These are phyloP conservation scores for Coniella lustricola DNA, from an alignment of 2,329 filamentous ascomycete genomes.

Conservation along the genomic window DNA sequence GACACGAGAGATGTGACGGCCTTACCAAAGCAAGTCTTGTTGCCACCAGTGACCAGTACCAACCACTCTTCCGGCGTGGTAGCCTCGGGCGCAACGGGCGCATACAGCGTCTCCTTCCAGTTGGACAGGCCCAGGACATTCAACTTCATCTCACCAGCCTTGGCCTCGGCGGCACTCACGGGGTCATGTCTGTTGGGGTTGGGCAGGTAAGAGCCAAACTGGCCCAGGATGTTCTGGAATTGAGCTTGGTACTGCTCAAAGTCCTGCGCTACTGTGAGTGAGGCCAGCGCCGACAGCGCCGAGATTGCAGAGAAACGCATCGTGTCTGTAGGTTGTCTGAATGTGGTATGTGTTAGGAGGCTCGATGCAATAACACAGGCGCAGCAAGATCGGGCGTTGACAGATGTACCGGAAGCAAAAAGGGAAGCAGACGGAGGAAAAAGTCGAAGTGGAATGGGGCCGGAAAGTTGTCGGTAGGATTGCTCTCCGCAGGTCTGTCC, in stretches of 20 bases:
- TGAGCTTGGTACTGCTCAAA: slow-evolving; percentile 55
- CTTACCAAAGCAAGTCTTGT: slow-evolving; percentile 67
- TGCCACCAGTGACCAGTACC: slow-evolving; percentile 66
- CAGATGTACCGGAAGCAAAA: neutral
- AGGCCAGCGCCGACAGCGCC: slow-evolving; percentile 47
- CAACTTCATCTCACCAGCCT: slow-evolving; percentile 44
- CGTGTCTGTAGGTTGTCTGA: slow-evolving; percentile 19
- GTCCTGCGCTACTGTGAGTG: slow-evolving; percentile 45
- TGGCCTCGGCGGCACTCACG: slow-evolving; percentile 40
- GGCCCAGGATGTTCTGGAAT: slow-evolving; percentile 57
- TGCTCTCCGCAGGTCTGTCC: neutral
- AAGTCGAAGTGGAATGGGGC: slow-evolving; percentile 4
- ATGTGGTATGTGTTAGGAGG: neutral
- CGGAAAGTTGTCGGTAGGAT: slow-evolving; percentile 1
- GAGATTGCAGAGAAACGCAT: slow-evolving; percentile 53
- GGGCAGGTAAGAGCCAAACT: slow-evolving; percentile 47
- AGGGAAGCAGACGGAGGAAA: neutral
- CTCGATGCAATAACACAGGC: slow-evolving; percentile 3
- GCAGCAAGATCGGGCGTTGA: neutral
- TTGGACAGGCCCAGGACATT: slow-evolving; percentile 58
- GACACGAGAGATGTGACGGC: slow-evolving; percentile 19
- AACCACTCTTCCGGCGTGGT: slow-evolving; percentile 68
- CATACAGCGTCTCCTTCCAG: slow-evolving; percentile 63
- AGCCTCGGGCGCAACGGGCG: slow-evolving; percentile 50
- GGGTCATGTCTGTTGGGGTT: slow-evolving; percentile 26